Evolutionary conservation across 768 basidiomycete genomes (phyloP), one percentile per base, ranked within the genome.

Genomic region (Boletus insuetus): DNA sequence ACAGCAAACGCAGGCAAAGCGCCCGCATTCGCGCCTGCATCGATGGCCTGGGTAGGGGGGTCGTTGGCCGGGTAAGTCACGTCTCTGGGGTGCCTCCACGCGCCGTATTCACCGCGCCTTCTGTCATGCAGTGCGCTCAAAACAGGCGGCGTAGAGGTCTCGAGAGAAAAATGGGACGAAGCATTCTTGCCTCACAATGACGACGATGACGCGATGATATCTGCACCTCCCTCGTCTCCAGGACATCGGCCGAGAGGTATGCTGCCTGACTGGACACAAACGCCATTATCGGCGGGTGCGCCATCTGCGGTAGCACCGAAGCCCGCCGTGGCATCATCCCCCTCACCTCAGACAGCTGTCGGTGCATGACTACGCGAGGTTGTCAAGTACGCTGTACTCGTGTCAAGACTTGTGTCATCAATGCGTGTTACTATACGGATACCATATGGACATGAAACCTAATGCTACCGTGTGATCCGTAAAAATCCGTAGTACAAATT

Each of bases 11-110:
- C 85, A 2, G 95, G 94, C 2, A 88, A 84, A 61, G 94, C 93
- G 0, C 95, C 96, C 0, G 88, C 90, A 0, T 98, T 96, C 73
- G 75, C 86, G 4, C 89, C 94, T 2, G 84, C 86, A 1, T 77
- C 85, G 34, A 77, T 95, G 73, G 80, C 87, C 0, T 99, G 96
- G 96, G 85, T 99, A 12, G 96, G 96, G 5, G 96, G 93, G 0
- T 94, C 91, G 20, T 68, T 98, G 19, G 92, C 94, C 3, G 96
- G 95, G 88, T 94, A 70, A 59, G 85, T 79, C 35, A 12, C 59
- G 0, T 29, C 50, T 39, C 10, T 40, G 7, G 32, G 13, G 2
- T 3, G n/a, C 8, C 29, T 49, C 10, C 20, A 5, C 16, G 6
- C 20, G 20, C 17, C 38, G 34, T 20, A 14, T 64, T 52, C 11